Evolutionary conservation across 2,329 filamentous ascomycete genomes (phyloP).

Genomic region (Neopestalotiopsis rosae): DNA sequence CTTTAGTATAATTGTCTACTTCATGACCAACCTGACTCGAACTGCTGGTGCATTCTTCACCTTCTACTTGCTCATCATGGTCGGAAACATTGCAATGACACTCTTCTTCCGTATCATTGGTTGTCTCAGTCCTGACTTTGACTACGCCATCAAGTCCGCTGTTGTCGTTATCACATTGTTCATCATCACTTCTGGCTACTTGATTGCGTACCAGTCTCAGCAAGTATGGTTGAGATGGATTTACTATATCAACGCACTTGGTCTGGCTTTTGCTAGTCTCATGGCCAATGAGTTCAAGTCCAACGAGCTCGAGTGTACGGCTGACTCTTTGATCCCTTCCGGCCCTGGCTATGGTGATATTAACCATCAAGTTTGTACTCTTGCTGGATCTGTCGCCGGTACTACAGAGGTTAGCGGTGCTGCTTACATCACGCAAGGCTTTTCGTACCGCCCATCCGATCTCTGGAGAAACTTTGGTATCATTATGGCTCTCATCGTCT

Average conservation of each 20-base stretch:
- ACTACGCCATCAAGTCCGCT: slow-evolving; percentile 84
- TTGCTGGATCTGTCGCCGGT: slow-evolving; percentile 73
- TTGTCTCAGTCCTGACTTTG: slow-evolving; percentile 79
- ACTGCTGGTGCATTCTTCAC: slow-evolving; percentile 80
- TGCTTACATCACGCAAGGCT: slow-evolving; percentile 72
- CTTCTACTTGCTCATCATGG: slow-evolving; percentile 74
- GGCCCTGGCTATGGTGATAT: slow-evolving; percentile 75
- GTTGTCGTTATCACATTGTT: slow-evolving; percentile 82
- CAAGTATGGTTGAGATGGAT: slow-evolving; percentile 83
- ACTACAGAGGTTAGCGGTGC: slow-evolving; percentile 67
- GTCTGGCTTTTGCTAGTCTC: slow-evolving; percentile 75
- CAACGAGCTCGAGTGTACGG: slow-evolving; percentile 71
- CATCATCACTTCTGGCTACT: slow-evolving; percentile 79
- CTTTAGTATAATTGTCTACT: slow-evolving; percentile 79
- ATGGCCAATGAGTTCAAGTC: slow-evolving; percentile 87
- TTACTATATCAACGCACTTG: slow-evolving; percentile 77
- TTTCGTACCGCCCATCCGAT: slow-evolving; percentile 68
- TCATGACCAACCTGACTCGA: slow-evolving; percentile 73
- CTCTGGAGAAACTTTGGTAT: slow-evolving; percentile 89
- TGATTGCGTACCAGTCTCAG: slow-evolving; percentile 79
- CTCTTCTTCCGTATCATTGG: slow-evolving; percentile 79
- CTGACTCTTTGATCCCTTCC: slow-evolving; percentile 71
- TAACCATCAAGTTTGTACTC: slow-evolving; percentile 79
- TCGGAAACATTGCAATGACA: slow-evolving; percentile 74
- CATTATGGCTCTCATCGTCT: slow-evolving; percentile 74